These are phyloP conservation scores for Psilocybe tampanensis DNA, from an alignment of 768 basidiomycete species.

Conservation along the genomic window DNA sequence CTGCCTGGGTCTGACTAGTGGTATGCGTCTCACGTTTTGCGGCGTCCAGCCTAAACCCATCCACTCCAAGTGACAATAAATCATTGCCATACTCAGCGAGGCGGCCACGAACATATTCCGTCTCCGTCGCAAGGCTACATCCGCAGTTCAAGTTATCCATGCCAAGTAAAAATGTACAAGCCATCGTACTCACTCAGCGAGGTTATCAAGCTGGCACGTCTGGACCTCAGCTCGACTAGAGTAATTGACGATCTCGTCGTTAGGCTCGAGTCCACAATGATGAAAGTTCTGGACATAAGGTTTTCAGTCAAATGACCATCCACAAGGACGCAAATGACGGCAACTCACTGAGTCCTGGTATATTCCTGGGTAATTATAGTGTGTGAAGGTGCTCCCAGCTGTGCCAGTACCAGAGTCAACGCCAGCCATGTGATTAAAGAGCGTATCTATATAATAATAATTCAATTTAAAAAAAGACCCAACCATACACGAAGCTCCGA, in stretches of 20 bases:
- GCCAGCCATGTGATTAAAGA: constrained; percentile 72
- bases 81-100: constrained; percentile 64
- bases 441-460: constrained; percentile 38
- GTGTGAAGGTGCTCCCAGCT: constrained; percentile 52
- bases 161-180: neutral
- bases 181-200: constrained; percentile 48
- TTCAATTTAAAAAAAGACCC: neutral
- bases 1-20: neutral
- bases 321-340: neutral
- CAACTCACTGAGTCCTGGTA: constrained; percentile 45
- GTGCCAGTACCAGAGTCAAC: constrained; percentile 49
- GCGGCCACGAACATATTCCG: constrained; percentile 53
- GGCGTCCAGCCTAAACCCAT: constrained; percentile 68
- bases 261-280: constrained; percentile 57
- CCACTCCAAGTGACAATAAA: constrained; percentile 59
- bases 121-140: constrained; percentile 64
- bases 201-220: constrained; percentile 51
- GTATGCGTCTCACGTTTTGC: constrained; percentile 52
- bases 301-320: neutral
- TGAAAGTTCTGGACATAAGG: constrained; percentile 54
- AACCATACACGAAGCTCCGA: no score
- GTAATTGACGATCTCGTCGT: constrained; percentile 59
- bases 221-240: constrained; percentile 56
- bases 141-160: neutral
- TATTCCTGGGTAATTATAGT: constrained; percentile 54